phyloP scores from a whole-genome alignment of 345 rosid genomes.

The Durio zibethinus region DNA sequence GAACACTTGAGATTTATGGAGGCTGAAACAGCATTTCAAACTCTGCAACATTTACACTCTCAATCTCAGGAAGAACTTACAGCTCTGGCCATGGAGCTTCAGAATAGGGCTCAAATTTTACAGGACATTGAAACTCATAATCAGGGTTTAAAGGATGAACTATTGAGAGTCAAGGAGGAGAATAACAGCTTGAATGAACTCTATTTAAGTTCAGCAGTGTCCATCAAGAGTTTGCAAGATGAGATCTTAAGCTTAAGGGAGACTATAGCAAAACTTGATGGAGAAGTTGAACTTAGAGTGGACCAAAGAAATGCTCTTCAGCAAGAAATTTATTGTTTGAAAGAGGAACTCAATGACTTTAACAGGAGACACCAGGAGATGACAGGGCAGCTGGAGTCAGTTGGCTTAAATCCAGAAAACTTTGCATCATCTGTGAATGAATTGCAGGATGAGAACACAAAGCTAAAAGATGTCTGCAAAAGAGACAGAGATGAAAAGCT shows the following conservation, averaged over 20 bases:
- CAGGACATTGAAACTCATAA: constrained; percentile 65
- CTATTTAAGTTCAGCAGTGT: constrained; percentile 65
- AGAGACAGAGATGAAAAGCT: constrained; percentile 51
- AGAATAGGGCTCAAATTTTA: constrained; percentile 50
- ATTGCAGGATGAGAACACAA: constrained; percentile 58
- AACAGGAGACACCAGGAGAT: constrained; percentile 60
- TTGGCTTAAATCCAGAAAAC: constrained; percentile 54
- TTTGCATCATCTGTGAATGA: constrained; percentile 63
- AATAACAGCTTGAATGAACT: constrained; percentile 58
- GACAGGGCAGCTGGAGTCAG: constrained; percentile 69
- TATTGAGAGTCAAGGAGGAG: constrained; percentile 50
- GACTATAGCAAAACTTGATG: constrained; percentile 77
- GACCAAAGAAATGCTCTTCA: constrained; percentile 94
- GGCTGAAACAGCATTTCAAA: constrained; percentile 99
- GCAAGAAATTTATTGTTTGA: constrained; percentile 94
- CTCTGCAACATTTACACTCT: constrained; percentile 89
- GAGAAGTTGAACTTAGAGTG: constrained; percentile 84
- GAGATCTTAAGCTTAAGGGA: constrained; percentile 65
- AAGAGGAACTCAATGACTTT: constrained; percentile 80
- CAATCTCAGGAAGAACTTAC: constrained; percentile 94
- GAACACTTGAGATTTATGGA: constrained; percentile 81
- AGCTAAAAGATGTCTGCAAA: constrained; percentile 52
- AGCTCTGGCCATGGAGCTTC: constrained; percentile 61
- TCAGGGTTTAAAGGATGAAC: constrained; percentile 53
- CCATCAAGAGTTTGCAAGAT: constrained; percentile 60